Evolutionary conservation across 169 alveolate species (phyloP), one percentile per base, ranked within the genome.

Genomic region (Cryptosporidium xiaoi): DNA sequence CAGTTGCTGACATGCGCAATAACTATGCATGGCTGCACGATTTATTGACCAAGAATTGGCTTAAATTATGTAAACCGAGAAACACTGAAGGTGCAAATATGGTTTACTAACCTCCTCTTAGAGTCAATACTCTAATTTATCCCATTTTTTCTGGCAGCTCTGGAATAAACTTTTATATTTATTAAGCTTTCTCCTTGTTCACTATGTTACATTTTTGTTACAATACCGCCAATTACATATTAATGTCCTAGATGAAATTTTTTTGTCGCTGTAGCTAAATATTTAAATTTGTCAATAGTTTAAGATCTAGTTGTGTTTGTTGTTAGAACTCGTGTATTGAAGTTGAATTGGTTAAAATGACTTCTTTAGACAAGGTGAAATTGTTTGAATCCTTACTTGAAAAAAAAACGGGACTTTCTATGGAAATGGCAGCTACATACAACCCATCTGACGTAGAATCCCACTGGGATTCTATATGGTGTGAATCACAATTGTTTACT

Each of bases 381-480:
- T 56, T 69, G 34, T 69, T 69, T 53, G 58, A 18, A 12, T 64
- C 15, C 16, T 46, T 62, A 18, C 20, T 77, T 7, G 40, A 60
- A 65, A 64, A 64, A 82, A 48, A 71, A 48, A 48, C 84, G 46
- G 66, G 90, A 10, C 31, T 77, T 24, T 44, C 40, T 18, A 18
- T 4, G 13, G 87, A 77, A 62, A 62, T 27, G 67, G 24, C 33
- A 27, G 24, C 24, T 20, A 62, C 24, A 34, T 62, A 24, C 44
- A 29, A 96, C 66, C 99, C 99, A 16, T 94, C 93, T 64, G 95
- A 93, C 24, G 99, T 98, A 13, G 99, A 98, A 91, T 91, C 95
- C 65, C 95, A 95, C 51, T 97, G 99, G 99, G 96, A 96, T 85
- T 8, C 56, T 8, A 56, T 77, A 24, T 77, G 87, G 87, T 60